Base-by-base conservation (phyloP, 2,329 filamentous ascomycete species). In the Chaetomiaceae sp. region DNA sequence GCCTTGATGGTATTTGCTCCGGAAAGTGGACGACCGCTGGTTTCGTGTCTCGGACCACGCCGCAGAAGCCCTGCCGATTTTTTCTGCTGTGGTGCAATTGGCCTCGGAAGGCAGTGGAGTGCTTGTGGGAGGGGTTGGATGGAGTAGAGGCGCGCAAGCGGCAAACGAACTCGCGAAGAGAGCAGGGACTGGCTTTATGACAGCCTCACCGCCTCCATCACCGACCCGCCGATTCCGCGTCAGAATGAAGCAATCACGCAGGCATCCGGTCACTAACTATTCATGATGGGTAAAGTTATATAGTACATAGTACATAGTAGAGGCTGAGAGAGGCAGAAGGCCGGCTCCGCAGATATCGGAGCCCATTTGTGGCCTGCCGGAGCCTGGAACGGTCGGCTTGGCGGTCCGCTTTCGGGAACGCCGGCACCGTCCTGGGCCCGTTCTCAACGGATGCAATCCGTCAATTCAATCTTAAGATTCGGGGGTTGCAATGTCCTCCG, bases 311-410 rank as follows among this genome's bases (percentile, higher is more conserved):
- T 8, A n/a, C 14, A 49, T 45, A 21, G 32, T 40, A 45, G 23
- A 36, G 42, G 29, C 42, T 47, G 47, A 43, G 47, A 43, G 34
- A 54, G 34, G 29, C 43, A 48, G 38, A 33, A 44, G 33, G 11
- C 43, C 44, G 48, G 44, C 42, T 41, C 53, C 53, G 53, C 44
- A 48, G n/a, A 41, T 29, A 6, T 37, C 48, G 48, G 53, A 32
- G 45, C 25, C 32, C 18, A 13, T 32, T 33, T 25, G 36, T 36
- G 4, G 46, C 10, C 41, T 40, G 23, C 32, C 44, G 53, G 47
- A 25, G n/a, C 25, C 38, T 36, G 30, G 48, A 55, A 45, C 53
- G 38, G 48, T 51, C 53, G 43, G 44, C 53, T 51, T 51, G 44
- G 44, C 48, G 48, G 40, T 27, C 53, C 48, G 53, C 48, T 55